A percentile compares a stretch with the other conserved stretches of the same genome.
These are phyloP conservation scores for Fraxinus latifolia DNA, from an alignment of 305 asterid genomes.

Conservation along the genomic window DNA sequence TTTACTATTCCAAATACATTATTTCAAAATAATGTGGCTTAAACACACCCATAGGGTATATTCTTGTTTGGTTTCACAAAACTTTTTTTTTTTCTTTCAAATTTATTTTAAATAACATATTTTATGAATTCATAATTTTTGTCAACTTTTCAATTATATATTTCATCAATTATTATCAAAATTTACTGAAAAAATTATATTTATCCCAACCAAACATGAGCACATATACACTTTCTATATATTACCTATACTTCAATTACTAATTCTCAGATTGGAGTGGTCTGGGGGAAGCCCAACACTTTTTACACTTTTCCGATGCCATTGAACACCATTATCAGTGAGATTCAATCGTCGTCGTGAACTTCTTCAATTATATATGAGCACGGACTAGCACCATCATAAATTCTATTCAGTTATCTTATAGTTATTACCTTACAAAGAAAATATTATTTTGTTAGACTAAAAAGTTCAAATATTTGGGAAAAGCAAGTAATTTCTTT, in stretches of 20 bases:
- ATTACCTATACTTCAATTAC: neutral
- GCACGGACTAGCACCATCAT: neutral
- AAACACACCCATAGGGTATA: no score
- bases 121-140: no score
- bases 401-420: no score
- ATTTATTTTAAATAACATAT: no score
- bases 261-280: neutral
- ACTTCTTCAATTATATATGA: neutral
- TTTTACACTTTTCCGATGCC: neutral
- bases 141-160: no score
- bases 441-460: no score
- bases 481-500: no score
- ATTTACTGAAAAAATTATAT: no score
- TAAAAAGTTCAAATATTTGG: no score
- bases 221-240: neutral
- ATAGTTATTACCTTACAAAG: no score
- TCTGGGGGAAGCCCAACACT: neutral
- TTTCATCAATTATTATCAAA: neutral
- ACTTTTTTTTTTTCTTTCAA: neutral
- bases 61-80: neutral
- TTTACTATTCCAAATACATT: no score
- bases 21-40: no score
- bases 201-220: neutral
- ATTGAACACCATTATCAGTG: neutral
- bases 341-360: neutral